Evolutionary conservation across 768 basidiomycete species (phyloP).

Genomic region (Agaricus sinodeliciosus): DNA sequence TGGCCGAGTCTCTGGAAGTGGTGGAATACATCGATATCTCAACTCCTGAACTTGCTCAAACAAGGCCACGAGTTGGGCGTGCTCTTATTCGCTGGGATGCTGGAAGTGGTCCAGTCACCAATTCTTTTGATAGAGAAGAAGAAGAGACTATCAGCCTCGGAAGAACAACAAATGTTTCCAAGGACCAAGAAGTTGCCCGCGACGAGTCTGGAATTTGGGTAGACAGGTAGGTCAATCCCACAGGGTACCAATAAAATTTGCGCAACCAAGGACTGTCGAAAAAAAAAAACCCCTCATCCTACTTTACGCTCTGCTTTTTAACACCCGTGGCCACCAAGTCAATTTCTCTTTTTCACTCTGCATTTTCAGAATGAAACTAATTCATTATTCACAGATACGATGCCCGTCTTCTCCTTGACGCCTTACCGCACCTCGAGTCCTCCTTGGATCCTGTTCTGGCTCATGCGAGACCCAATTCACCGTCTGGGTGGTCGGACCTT

Average conservation of each 20-base stretch:
- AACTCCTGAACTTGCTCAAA: slow-evolving; percentile 10
- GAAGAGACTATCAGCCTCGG: slow-evolving; percentile 16
- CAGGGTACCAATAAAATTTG: slow-evolving; percentile 6
- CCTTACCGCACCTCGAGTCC: slow-evolving; percentile 22
- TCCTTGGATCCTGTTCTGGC: neutral
- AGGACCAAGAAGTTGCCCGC: neutral
- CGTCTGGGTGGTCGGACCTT: slow-evolving; percentile 71
- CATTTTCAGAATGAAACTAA: slow-evolving; percentile 14
- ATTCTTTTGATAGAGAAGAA: slow-evolving; percentile 17
- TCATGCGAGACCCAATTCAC: slow-evolving; percentile 35
- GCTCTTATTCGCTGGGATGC: slow-evolving; percentile 28
- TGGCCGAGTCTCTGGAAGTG: slow-evolving; percentile 32
- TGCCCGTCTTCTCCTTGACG: slow-evolving; percentile 65
- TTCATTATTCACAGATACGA: slow-evolving; percentile 55
- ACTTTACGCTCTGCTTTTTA: neutral
- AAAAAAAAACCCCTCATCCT: neutral
- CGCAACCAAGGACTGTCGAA: slow-evolving; percentile 11
- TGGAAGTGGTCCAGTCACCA: slow-evolving; percentile 1
- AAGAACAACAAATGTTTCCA: neutral
- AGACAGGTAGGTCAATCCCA: slow-evolving; percentile 65
- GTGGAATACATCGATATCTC: slow-evolving; percentile 13
- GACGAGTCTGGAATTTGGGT: slow-evolving; percentile 49
- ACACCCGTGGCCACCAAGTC: slow-evolving; percentile 16
- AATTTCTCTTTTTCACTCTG: slow-evolving; percentile 18
- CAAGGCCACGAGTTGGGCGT: slow-evolving; percentile 20